Evolutionary conservation across 2,329 filamentous ascomycete species (phyloP).

Genomic region (Dactylellina drechsleri): DNA sequence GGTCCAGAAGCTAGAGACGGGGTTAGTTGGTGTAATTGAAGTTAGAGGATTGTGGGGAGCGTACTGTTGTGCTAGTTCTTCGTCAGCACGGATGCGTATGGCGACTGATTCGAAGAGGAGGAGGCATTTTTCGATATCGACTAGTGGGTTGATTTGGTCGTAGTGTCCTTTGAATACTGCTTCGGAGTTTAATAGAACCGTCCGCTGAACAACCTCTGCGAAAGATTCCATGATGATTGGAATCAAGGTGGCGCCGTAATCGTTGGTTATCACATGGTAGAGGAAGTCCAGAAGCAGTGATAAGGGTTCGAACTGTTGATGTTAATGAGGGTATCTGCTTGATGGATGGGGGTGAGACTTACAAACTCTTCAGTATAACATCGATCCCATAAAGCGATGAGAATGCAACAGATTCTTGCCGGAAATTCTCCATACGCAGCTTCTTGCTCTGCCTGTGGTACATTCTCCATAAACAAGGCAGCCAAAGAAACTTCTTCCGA

Average conservation of each 20-base stretch:
- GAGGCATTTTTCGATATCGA: slow-evolving; percentile 49
- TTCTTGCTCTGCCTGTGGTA: slow-evolving; percentile 32
- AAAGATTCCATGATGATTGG: slow-evolving; percentile 36
- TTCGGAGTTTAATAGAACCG: slow-evolving; percentile 45
- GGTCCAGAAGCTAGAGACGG: slow-evolving; percentile 34
- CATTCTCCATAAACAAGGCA: slow-evolving; percentile 46
- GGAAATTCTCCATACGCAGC: slow-evolving; percentile 42
- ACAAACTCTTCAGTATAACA: slow-evolving; percentile 53
- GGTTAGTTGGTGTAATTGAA: not conserved
- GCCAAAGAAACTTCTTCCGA: slow-evolving; percentile 41
- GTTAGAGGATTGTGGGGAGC: not conserved
- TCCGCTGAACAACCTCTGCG: slow-evolving; percentile 41
- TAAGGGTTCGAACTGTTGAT: slow-evolving; percentile 37
- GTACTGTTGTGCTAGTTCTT: slow-evolving; percentile 36
- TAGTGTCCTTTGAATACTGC: slow-evolving; percentile 44
- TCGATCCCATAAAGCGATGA: slow-evolving; percentile 50
- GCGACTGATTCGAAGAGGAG: slow-evolving; percentile 39
- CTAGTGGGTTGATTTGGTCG: slow-evolving; percentile 30
- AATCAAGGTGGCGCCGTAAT: slow-evolving; percentile 30
- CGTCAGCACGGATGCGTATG: slow-evolving; percentile 30
- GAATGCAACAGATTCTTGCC: slow-evolving; percentile 34
- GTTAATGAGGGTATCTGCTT: not conserved
- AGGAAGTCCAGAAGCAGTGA: slow-evolving; percentile 41
- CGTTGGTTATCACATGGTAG: slow-evolving; percentile 19
- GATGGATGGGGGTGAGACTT: not conserved